Evolutionary conservation across 306 rosid species (phyloP).

Genomic region (Dalbergia cochinchinensis): DNA sequence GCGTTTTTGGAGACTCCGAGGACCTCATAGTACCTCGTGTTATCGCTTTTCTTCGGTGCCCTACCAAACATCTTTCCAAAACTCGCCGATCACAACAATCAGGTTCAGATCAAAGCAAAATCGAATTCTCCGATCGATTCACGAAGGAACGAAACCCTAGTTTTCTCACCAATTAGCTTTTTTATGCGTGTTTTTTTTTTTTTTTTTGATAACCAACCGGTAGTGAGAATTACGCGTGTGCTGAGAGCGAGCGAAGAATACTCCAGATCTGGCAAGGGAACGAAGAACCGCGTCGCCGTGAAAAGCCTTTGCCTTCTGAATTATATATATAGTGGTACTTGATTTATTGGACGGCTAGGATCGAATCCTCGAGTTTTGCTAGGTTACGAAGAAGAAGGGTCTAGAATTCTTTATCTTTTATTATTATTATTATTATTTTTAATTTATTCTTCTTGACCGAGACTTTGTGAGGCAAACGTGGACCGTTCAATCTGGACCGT

Average conservation of each 20-base stretch:
- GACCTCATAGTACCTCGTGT: slow-evolving; percentile 72
- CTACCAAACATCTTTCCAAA: slow-evolving; percentile 72
- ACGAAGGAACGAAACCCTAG: slow-evolving; percentile 27
- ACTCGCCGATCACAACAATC: not conserved
- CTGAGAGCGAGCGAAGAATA: not conserved
- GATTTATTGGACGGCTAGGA: slow-evolving; percentile 45
- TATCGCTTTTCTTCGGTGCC: slow-evolving; percentile 76
- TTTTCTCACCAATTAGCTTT: not conserved
- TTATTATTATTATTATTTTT: no score
- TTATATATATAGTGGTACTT: not conserved
- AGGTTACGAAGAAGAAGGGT: slow-evolving; percentile 39
- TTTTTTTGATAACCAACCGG: not conserved
- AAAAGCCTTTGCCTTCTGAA: not conserved
- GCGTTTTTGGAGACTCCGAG: slow-evolving; percentile 83
- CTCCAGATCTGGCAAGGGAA: slow-evolving; percentile 6
- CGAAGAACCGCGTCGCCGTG: not conserved
- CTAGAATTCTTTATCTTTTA: slow-evolving; percentile 44
- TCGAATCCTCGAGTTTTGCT: not conserved
- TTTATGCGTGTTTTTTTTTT: not conserved
- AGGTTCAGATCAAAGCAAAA: not conserved
- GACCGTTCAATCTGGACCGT: slow-evolving; percentile 35
- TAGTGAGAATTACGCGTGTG: not conserved
- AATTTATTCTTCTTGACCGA: not conserved
- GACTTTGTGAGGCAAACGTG: not conserved
- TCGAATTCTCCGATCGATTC: not conserved